Conservation (phyloP, 768 basidiomycete genomes). For the Psilocybe cubensis region DNA sequence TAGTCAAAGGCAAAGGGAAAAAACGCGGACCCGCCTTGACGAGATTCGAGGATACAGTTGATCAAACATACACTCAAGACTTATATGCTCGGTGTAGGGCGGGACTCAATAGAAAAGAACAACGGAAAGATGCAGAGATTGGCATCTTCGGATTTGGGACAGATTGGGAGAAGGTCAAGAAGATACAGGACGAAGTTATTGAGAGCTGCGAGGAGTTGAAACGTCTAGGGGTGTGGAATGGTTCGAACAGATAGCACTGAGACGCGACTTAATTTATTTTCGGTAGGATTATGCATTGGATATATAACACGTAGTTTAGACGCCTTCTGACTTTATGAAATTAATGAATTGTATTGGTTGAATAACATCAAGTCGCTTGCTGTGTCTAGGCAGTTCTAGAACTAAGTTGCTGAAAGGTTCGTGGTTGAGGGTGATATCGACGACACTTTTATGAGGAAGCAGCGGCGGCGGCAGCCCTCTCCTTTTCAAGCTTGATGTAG, state of each 20-base stretch:
- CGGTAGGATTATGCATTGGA: slow-evolving; percentile 20
- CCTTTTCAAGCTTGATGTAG: slow-evolving; percentile 84
- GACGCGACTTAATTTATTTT: slow-evolving; percentile 26
- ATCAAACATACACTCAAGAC: slow-evolving; percentile 72
- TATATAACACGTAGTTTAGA: slow-evolving; percentile 27
- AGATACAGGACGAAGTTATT: slow-evolving; percentile 71
- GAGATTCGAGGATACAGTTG: slow-evolving; percentile 79
- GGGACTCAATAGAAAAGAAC: slow-evolving; percentile 68
- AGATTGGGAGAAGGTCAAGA: slow-evolving; percentile 87
- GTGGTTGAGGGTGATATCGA: slow-evolving; percentile 4
- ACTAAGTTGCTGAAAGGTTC: slow-evolving; percentile 14
- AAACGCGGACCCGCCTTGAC: slow-evolving; percentile 45
- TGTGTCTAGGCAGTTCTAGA: slow-evolving; percentile 24
- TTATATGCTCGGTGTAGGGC: slow-evolving; percentile 75
- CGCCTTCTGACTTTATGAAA: slow-evolving; percentile 15
- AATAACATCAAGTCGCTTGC: background rate
- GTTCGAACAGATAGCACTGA: slow-evolving; percentile 30
- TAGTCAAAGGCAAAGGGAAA: slow-evolving; percentile 29
- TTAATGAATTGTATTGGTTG: slow-evolving; percentile 16
- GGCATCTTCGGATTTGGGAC: slow-evolving; percentile 93
- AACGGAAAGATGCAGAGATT: slow-evolving; percentile 72
- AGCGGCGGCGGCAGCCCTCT: slow-evolving; percentile 39
- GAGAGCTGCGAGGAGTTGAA: slow-evolving; percentile 80
- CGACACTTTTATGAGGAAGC: slow-evolving; percentile 6
- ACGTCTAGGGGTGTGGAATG: slow-evolving; percentile 58